Conservation (phyloP, 2,329 filamentous ascomycete genomes). For the Monosporascus cannonballus region DNA sequence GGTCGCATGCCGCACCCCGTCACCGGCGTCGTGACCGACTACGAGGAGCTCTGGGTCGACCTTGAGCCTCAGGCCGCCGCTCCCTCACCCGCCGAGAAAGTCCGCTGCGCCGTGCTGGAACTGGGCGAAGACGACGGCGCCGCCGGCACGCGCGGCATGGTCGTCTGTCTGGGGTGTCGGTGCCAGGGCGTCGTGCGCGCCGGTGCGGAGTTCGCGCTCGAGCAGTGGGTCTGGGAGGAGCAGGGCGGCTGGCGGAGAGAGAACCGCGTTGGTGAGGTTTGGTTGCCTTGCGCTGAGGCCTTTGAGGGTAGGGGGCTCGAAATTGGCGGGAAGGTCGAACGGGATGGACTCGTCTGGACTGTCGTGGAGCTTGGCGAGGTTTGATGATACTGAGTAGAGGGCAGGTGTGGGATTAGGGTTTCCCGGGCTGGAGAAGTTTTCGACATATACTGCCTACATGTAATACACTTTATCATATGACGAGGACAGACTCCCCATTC, state of each 20-base stretch:
- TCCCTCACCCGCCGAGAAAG: constrained; percentile 5
- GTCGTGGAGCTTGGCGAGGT: constrained; percentile 25
- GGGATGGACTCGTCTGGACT: constrained; percentile 25
- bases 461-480: no score
- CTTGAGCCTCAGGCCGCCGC: constrained; percentile 28
- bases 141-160: constrained; percentile 36
- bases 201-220: constrained; percentile 37
- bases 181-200: constrained; percentile 50
- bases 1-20: constrained; percentile 55
- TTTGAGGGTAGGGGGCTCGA: constrained; percentile 7
- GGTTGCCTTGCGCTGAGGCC: constrained; percentile 28
- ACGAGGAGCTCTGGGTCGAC: constrained; percentile 64
- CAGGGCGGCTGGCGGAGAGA: constrained; percentile 29
- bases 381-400: not conserved
- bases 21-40: constrained; percentile 43
- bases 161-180: constrained; percentile 47
- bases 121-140: constrained; percentile 24
- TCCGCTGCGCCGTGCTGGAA: constrained; percentile 33
- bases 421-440: no score
- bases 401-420: no score
- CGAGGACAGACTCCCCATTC: no score
- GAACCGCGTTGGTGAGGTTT: constrained; percentile 27
- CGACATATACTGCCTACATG: no score
- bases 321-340: constrained; percentile 15
- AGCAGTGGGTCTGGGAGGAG: constrained; percentile 47